These are phyloP conservation scores for Zasmidium angulare DNA, from an alignment of 2,329 filamentous ascomycete genomes.

Conservation along the genomic window DNA sequence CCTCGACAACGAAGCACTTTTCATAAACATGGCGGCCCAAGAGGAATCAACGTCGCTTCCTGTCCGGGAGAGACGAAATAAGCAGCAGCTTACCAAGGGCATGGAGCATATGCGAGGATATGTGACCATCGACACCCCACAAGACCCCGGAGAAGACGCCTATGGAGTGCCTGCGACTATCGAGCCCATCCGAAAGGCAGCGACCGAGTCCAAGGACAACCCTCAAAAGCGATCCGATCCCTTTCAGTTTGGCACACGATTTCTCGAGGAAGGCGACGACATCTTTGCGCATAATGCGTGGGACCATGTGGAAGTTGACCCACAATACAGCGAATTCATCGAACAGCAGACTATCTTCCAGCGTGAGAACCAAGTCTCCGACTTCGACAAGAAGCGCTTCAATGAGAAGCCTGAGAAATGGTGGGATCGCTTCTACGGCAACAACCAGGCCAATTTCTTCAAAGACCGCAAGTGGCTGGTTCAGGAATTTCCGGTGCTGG, in stretches of 20 bases:
- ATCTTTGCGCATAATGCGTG: conserved; percentile 98
- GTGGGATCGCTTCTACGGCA: conserved; percentile 99
- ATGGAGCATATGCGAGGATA: conserved; percentile 55
- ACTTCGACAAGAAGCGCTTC: conserved; percentile 90
- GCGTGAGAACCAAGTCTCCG: conserved; percentile 79
- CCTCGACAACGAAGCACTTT: conserved; percentile 13
- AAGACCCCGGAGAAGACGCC: conserved; percentile 39
- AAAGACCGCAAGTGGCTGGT: conserved; percentile 97
- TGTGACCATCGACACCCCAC: conserved; percentile 44
- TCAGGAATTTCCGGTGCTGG: conserved; percentile 92
- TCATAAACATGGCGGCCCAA: conserved; percentile 19
- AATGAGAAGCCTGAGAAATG: conserved; percentile 88
- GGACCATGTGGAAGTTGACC: conserved; percentile 95
- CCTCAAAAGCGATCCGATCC: conserved; percentile 87
- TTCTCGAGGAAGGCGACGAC: conserved; percentile 78
- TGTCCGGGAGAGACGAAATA: conserved; percentile 30
- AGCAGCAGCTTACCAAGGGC: conserved; percentile 50
- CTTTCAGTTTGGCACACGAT: conserved; percentile 92
- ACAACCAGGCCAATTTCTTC: conserved; percentile 97
- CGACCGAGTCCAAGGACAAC: conserved; percentile 65
- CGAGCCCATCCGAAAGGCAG: conserved; percentile 45
- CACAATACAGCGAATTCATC: conserved; percentile 81
- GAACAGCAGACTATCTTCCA: conserved; percentile 83
- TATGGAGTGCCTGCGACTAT: conserved; percentile 52
- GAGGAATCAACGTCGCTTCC: conserved; percentile 14